phyloP scores from a whole-genome alignment of 2,329 filamentous ascomycete species.

The Colletotrichum caudatum region DNA sequence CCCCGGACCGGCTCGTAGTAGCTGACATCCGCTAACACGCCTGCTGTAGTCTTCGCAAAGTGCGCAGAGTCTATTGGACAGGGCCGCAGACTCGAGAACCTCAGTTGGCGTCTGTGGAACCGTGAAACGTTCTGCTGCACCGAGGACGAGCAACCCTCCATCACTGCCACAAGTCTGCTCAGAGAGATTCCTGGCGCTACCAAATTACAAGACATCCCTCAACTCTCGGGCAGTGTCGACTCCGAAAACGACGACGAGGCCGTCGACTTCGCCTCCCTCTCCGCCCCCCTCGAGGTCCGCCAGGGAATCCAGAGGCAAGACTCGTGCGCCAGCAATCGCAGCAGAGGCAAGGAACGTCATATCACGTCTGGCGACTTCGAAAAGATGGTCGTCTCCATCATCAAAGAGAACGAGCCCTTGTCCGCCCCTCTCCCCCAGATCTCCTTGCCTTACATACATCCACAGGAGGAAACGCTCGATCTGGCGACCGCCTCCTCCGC shows the following conservation, averaged over 20 bases:
- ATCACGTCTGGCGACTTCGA: conserved; percentile 93
- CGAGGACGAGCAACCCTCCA: conserved; percentile 64
- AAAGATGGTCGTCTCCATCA: conserved; percentile 94
- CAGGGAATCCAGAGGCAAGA: conserved; percentile 79
- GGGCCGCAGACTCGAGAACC: conserved; percentile 90
- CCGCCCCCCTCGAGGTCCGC: conserved; percentile 67
- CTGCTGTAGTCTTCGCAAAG: conserved; percentile 82
- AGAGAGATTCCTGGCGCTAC: conserved; percentile 59
- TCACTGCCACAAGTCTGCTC: conserved; percentile 58
- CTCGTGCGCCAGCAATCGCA: conserved; percentile 76
- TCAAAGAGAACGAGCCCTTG: conserved; percentile 84
- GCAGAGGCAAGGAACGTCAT: conserved; percentile 82
- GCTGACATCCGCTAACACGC: too few species aligned
- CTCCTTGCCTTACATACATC: conserved; percentile 52
- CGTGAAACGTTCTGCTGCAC: conserved; percentile 92
- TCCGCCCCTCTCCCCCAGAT: conserved; percentile 63
- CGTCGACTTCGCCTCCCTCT: conserved; percentile 67
- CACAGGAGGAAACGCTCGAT: conserved; percentile 60
- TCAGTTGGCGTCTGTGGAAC: conserved; percentile 96
- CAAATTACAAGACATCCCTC: conserved; percentile 70
- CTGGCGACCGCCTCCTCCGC: conserved; percentile 46
- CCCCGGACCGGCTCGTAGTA: too few species aligned
- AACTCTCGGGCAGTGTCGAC: conserved; percentile 82
- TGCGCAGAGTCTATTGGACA: conserved; percentile 95
- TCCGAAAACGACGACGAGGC: conserved; percentile 78